Evolutionary conservation across 1,284 basidiomycete species (phyloP).

Genomic region (Sanghuangporus sanghuang): DNA sequence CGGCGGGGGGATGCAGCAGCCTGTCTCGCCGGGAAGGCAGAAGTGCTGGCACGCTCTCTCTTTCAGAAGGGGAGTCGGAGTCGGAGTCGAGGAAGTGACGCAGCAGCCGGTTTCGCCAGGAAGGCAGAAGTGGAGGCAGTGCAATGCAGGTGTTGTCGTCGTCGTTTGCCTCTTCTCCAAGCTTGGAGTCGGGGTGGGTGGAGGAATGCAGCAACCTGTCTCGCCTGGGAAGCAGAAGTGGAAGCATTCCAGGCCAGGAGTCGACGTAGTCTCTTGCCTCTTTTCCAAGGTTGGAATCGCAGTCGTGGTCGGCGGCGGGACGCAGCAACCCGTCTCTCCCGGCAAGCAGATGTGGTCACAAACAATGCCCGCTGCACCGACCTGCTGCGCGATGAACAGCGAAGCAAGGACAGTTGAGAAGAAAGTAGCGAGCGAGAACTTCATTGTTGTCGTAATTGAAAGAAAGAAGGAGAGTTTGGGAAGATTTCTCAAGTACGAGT

Average conservation of each 20-base stretch:
- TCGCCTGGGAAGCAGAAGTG: conserved; percentile 14
- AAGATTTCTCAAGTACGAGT: too few relatives aligned
- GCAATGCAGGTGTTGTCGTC: background rate
- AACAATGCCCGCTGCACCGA: conserved; percentile 2
- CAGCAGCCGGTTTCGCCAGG: conserved; percentile 14
- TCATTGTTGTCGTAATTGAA: background rate
- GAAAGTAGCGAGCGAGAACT: conserved; percentile 3
- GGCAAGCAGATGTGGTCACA: conserved; percentile 15
- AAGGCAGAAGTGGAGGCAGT: conserved; percentile 2
- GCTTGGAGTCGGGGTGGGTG: background rate
- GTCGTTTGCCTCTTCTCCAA: background rate
- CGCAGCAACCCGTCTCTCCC: conserved; percentile 12
- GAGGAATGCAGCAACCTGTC: conserved; percentile 10
- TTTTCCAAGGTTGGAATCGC: background rate
- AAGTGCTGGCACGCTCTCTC: background rate
- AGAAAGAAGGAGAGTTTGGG: background rate
- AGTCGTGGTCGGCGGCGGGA: conserved; percentile 1
- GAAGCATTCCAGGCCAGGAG: background rate
- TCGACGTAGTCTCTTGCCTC: background rate
- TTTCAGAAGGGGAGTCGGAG: background rate
- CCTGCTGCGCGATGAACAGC: conserved; percentile 8
- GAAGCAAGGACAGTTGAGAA: conserved; percentile 7
- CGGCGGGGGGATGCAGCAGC: conserved; percentile 10
- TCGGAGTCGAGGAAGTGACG: background rate
- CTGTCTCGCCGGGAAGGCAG: conserved; percentile 13